phyloP scores from a whole-genome alignment of 2,329 filamentous ascomycete genomes.

The Monilinia laxa region DNA sequence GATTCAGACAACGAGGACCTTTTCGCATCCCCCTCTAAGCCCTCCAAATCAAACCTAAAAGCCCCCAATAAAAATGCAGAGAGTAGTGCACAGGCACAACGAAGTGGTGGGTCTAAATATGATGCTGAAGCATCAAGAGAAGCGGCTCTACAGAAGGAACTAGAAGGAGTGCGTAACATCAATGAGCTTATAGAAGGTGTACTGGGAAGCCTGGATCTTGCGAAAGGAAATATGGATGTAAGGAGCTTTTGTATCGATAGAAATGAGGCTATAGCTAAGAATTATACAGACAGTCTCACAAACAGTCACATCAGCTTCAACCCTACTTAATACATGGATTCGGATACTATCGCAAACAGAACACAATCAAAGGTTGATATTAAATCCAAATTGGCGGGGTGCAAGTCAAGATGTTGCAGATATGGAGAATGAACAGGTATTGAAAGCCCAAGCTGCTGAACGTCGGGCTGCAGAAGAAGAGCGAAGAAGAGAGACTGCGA shows the following conservation, averaged over 20 bases:
- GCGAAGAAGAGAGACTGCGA: slow-evolving; percentile 68
- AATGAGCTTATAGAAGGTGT: slow-evolving; percentile 85
- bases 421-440: slow-evolving; percentile 74
- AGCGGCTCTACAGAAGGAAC: slow-evolving; percentile 70
- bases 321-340: slow-evolving; percentile 91
- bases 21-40: slow-evolving; percentile 55
- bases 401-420: slow-evolving; percentile 84
- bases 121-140: slow-evolving; percentile 70
- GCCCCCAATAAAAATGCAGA: slow-evolving; percentile 29
- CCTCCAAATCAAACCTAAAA: slow-evolving; percentile 37
- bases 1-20: slow-evolving; percentile 57
- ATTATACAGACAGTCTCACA: slow-evolving; percentile 69
- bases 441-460: slow-evolving; percentile 74
- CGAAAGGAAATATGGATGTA: slow-evolving; percentile 76
- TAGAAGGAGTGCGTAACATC: slow-evolving; percentile 79
- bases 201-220: slow-evolving; percentile 67
- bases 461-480: slow-evolving; percentile 76
- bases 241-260: slow-evolving; percentile 31
- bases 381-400: slow-evolving; percentile 87
- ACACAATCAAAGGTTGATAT: slow-evolving; percentile 89
- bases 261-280: slow-evolving; percentile 19
- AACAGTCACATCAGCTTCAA: slow-evolving; percentile 84
- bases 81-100: slow-evolving; percentile 35
- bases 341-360: slow-evolving; percentile 95
- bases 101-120: slow-evolving; percentile 52